Percentiles rank a stretch among this genome's conserved stretches.
Evolutionary conservation across 805 yeast species (phyloP).

Genomic region (Ogataea thermomethanolica): DNA sequence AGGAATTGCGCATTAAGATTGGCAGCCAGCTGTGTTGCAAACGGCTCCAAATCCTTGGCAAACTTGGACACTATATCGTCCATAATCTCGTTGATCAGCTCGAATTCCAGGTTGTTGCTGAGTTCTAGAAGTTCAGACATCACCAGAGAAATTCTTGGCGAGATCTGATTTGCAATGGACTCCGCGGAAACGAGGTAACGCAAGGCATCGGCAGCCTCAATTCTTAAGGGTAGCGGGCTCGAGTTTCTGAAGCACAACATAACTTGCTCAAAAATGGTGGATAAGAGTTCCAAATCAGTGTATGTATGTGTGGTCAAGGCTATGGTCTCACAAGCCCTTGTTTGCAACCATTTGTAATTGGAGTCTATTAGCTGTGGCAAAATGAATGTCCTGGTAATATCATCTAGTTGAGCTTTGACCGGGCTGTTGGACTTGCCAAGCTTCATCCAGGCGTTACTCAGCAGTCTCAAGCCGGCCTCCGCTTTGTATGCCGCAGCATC

Average conservation of each 20-base stretch:
- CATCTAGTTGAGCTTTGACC: conserved; percentile 57
- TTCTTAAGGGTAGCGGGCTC: conserved; percentile 46
- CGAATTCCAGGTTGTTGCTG: conserved; percentile 76
- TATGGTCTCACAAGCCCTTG: conserved; percentile 62
- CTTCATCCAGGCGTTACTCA: conserved; percentile 63
- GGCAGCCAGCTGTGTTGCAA: conserved; percentile 65
- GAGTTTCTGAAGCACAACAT: conserved; percentile 34
- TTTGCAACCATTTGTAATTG: conserved; percentile 62
- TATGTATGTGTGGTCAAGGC: conserved; percentile 27
- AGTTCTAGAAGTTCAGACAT: conserved; percentile 73
- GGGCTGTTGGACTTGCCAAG: conserved; percentile 51
- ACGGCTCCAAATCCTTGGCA: conserved; percentile 84
- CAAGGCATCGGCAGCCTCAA: conserved; percentile 52
- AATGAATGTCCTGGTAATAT: conserved; percentile 53
- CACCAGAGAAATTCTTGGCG: conserved; percentile 62
- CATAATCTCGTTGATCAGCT: conserved; percentile 81
- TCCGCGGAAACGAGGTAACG: conserved; percentile 36
- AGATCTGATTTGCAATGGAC: conserved; percentile 55
- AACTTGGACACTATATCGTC: conserved; percentile 90
- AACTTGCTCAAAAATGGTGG: conserved; percentile 35
- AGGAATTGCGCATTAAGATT: conserved; percentile 72
- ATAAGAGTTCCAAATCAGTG: conserved; percentile 28
- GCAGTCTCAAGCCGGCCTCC: conserved; percentile 73
- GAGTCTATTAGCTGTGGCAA: conserved; percentile 56
- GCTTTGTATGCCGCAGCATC: conserved; percentile 49